A percentile compares a stretch with the other conserved stretches of the same genome.
phyloP scores from a whole-genome alignment of 176 grass and related monocot genomes.

The Thalia dealbata region DNA sequence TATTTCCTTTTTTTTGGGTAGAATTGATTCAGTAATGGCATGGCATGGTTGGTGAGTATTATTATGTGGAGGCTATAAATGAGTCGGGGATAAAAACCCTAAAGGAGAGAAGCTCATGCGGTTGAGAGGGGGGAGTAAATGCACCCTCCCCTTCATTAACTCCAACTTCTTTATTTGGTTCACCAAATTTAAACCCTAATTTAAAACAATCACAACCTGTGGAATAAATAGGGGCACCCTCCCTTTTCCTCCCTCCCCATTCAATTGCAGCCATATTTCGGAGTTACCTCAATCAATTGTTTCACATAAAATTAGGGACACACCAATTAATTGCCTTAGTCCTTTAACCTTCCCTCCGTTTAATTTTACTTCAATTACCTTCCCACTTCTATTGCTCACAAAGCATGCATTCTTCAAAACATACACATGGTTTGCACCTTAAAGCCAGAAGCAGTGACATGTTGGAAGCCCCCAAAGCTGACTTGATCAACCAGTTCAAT shows the following conservation, averaged over 20 bases:
- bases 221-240: slow-evolving; percentile 7
- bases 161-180: slow-evolving; percentile 9
- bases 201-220: slow-evolving; percentile 6
- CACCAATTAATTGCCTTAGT: neutral
- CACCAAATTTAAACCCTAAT: slow-evolving; percentile 22
- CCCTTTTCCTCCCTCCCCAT: neutral
- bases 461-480: neutral
- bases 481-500: neutral
- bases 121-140: slow-evolving; percentile 11
- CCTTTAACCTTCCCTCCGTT: neutral
- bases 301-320: neutral
- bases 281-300: neutral
- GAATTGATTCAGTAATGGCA: neutral
- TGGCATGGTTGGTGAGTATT: neutral
- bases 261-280: neutral
- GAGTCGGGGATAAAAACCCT: neutral
- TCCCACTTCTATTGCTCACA: neutral
- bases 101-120: neutral
- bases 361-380: neutral
- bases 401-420: neutral
- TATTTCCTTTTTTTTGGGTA: neutral
- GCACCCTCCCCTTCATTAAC: slow-evolving; percentile 9
- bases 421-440: neutral
- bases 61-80: neutral
- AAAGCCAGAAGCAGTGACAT: neutral